Conservation (phyloP, 2,329 filamentous ascomycete species). For the Acrocalymma vagum region DNA sequence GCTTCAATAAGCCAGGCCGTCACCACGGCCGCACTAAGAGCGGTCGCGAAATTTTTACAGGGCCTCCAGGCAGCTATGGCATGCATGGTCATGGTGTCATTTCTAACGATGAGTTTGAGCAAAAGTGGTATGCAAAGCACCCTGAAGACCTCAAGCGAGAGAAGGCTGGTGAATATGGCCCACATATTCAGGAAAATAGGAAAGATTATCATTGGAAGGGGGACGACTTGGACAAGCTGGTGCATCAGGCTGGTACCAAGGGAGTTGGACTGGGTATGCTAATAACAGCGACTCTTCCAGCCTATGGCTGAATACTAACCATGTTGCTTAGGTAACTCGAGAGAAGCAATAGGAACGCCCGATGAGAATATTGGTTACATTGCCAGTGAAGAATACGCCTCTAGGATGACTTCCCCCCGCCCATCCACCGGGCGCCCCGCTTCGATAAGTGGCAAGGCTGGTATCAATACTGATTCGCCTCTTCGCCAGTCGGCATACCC, state of each 20-base stretch:
- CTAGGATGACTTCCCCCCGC: slow-evolving; percentile 75
- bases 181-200: slow-evolving; percentile 65
- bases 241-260: slow-evolving; percentile 70
- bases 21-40: slow-evolving; percentile 73
- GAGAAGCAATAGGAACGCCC: slow-evolving; percentile 75
- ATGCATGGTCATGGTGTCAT: slow-evolving; percentile 85
- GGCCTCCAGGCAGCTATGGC: slow-evolving; percentile 90
- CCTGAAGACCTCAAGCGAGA: slow-evolving; percentile 80
- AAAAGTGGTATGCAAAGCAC: slow-evolving; percentile 92
- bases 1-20: slow-evolving; percentile 65
- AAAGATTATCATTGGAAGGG: slow-evolving; percentile 87
- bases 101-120: slow-evolving; percentile 82
- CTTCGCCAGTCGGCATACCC: slow-evolving; percentile 60
- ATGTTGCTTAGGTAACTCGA: slow-evolving; percentile 68
- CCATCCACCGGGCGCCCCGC: slow-evolving; percentile 55
- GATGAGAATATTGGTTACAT: slow-evolving; percentile 91
- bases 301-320: slow-evolving; percentile 55
- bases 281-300: slow-evolving; percentile 9
- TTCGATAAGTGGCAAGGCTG: slow-evolving; percentile 56
- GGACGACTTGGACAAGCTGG: slow-evolving; percentile 89
- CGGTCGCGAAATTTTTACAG: slow-evolving; percentile 71
- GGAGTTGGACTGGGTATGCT: slow-evolving; percentile 62
- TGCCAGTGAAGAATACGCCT: slow-evolving; percentile 83
- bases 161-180: slow-evolving; percentile 72
- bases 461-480: slow-evolving; percentile 58